Conservation (phyloP, 2,329 filamentous ascomycete genomes). For the Cladophialophora bantiana region DNA sequence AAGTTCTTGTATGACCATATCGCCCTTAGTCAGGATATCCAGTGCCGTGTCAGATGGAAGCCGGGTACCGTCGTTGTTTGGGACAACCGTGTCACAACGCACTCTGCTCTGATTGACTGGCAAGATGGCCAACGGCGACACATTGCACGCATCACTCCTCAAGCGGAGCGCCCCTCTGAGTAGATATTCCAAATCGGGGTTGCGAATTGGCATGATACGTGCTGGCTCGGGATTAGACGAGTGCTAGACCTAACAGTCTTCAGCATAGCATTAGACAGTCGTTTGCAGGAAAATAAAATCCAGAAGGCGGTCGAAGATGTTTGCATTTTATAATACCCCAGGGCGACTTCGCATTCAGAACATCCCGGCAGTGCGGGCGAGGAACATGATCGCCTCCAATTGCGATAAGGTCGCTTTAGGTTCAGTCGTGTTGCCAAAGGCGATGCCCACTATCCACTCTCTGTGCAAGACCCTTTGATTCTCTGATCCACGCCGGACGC, state of each 20-base stretch:
- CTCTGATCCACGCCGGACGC: constrained; percentile 31
- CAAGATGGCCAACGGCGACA: constrained; percentile 60
- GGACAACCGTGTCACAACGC: constrained; percentile 44
- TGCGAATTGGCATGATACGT: neutral
- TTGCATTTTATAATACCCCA: constrained; percentile 22
- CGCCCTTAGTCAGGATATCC: constrained; percentile 56
- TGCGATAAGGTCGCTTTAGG: neutral
- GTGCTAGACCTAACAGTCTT: constrained; percentile 20
- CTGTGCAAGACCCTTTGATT: constrained; percentile 6
- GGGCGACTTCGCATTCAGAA: neutral
- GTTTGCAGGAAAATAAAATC: constrained; percentile 12
- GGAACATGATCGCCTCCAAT: neutral
- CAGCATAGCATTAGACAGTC: constrained; percentile 23
- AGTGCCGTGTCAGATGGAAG: constrained; percentile 57
- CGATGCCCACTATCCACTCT: constrained; percentile 2
- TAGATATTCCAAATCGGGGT: constrained; percentile 7
- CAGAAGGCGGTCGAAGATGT: constrained; percentile 13
- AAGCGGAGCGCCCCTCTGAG: constrained; percentile 59
- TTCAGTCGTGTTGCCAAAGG: constrained; percentile 2
- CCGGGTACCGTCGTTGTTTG: constrained; percentile 55
- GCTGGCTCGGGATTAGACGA: neutral
- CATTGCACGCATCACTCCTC: constrained; percentile 60
- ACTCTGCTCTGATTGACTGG: constrained; percentile 61
- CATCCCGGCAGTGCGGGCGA: neutral
- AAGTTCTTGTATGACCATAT: constrained; percentile 59